Conservation (phyloP, 1,284 basidiomycete genomes). For the Stygiomarasmius scandens region DNA sequence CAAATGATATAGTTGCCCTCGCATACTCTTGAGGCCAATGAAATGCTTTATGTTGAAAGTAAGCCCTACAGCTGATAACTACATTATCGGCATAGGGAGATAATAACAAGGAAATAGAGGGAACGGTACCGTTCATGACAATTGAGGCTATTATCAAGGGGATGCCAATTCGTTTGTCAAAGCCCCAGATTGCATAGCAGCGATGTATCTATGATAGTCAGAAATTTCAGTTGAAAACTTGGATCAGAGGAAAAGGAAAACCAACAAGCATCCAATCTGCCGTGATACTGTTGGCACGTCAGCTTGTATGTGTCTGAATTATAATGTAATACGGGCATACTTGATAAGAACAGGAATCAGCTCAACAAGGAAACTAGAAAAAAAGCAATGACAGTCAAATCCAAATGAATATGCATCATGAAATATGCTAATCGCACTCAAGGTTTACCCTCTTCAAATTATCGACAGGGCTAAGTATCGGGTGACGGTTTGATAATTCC, state of each 20-base stretch:
- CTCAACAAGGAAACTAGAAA: neutral
- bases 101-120: neutral
- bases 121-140: conserved; percentile 2
- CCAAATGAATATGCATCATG: neutral
- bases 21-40: neutral
- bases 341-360: neutral
- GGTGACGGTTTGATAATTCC: neutral
- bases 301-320: neutral
- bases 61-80: neutral
- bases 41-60: neutral
- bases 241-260: neutral
- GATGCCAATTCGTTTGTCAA: neutral
- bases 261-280: conserved; percentile 4
- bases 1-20: neutral
- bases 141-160: neutral
- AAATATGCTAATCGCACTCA: neutral
- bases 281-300: neutral
- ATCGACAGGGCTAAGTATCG: neutral
- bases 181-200: conserved; percentile 5
- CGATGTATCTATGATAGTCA: conserved; percentile 2
- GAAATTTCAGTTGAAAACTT: neutral
- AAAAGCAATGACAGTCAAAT: neutral
- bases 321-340: neutral
- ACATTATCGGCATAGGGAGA: neutral
- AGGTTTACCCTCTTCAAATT: neutral